These are phyloP conservation scores for Ocimum tenuiflorum DNA, from an alignment of 257 asterid species.

Conservation along the genomic window DNA sequence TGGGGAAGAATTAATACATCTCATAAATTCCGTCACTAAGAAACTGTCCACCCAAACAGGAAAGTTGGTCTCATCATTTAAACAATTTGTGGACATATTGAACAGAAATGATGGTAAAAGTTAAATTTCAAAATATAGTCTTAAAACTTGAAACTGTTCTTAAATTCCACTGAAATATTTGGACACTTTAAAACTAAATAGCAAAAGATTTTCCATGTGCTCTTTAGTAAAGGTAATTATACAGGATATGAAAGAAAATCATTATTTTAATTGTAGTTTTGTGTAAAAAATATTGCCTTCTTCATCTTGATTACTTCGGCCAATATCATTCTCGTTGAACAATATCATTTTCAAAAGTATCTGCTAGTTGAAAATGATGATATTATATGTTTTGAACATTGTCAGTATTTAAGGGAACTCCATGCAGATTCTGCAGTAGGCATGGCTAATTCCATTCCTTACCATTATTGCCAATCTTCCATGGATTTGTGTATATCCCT, in stretches of 20 bases:
- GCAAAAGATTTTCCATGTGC: background rate
- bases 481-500: too few relatives aligned
- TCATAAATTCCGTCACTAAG: background rate
- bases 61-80: constrained; percentile 3
- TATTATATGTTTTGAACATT: background rate
- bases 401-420: background rate
- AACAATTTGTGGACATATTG: background rate
- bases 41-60: background rate
- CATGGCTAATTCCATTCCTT: background rate
- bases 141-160: background rate
- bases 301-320: background rate
- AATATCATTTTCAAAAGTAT: background rate
- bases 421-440: background rate
- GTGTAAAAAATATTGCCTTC: background rate
- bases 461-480: background rate
- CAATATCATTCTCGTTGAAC: background rate
- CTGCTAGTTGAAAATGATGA: background rate
- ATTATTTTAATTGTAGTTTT: background rate
- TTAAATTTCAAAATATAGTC: background rate
- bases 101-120: background rate
- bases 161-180: background rate
- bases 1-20: background rate
- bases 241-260: background rate
- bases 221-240: background rate
- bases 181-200: background rate